Evolutionary conservation across 2,329 filamentous ascomycete species (phyloP), one percentile per base, ranked within the genome.

Genomic region (Cladosporium sp.): DNA sequence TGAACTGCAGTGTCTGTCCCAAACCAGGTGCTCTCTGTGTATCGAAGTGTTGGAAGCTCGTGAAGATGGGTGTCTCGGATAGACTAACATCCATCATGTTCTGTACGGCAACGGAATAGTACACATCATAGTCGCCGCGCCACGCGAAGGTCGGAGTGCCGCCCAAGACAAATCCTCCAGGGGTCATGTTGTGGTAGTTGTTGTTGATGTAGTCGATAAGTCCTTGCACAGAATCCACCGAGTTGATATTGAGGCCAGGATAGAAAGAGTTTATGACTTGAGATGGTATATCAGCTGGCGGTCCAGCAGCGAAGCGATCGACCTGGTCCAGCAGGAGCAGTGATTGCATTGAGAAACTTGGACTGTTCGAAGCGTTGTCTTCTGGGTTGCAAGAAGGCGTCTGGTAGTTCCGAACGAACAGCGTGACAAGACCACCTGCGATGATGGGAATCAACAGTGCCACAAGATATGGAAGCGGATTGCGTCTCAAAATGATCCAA

Each of bases 51-150:
- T 88, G 82, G 72, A 87, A 96, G 50, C 84, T 82, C 1, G 87
- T 89, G 2, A 81, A 78, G 60, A 96, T 91, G 2, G 83, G 82
- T 5, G 83, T 81, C 56, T 88, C 86, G 20, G 83, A 80, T 25
- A 91, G 71, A 19, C 91, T 67, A 83, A 89, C 54, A 90, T 97
- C 73, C 84, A 97, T 78, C 83, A 97, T 80, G 89, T 97, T 94
- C 79, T 97, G 79, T 77, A 88, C 68, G 84, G 97, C 70, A 81
- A 97, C 75, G 83, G 91, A 64, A 39, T 75, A 76, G 19, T 84
- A 81, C 22, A 93, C 75, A 4, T 82, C 78, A 9, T 79, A 74
- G 64, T 90, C 86, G 12, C 82, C 88, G 59, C 83, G 78, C 75
- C 89, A 96, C 1, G 88, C 86, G 61, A 94, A 79, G 0, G 86